phyloP scores from a whole-genome alignment of 1,139 yeast genomes.

The Pichiaceae sp. region DNA sequence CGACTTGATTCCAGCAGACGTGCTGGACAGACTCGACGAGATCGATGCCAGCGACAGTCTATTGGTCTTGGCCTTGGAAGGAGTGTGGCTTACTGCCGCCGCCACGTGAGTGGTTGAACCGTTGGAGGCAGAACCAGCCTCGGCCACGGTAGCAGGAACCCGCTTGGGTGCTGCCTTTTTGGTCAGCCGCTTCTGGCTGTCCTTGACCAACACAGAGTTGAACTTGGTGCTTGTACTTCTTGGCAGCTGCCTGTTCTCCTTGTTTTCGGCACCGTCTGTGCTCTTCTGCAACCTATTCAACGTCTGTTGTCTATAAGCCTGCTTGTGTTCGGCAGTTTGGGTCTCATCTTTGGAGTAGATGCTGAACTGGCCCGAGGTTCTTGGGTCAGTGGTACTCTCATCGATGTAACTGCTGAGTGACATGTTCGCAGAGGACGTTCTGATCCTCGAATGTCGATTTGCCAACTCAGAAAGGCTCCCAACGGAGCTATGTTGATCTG shows the following conservation, averaged over 20 bases:
- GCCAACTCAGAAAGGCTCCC: too few relatives aligned
- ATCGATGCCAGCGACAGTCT: slow-evolving; percentile 2
- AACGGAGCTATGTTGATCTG: too few relatives aligned
- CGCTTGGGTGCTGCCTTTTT: background rate
- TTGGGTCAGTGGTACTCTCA: background rate
- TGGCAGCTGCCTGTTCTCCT: background rate
- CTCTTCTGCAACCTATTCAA: background rate
- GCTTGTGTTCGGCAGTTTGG: background rate
- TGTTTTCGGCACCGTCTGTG: background rate
- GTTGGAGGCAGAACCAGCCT: background rate
- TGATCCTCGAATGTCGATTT: background rate
- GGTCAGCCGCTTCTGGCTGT: background rate
- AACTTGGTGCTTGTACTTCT: background rate
- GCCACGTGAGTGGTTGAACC: background rate
- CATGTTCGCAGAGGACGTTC: slow-evolving; percentile 1
- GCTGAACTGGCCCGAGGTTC: background rate
- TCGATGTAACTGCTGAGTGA: slow-evolving; percentile 2
- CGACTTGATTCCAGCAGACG: slow-evolving; percentile 2
- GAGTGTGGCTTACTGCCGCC: background rate
- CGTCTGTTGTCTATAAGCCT: slow-evolving; percentile 1
- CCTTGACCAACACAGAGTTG: background rate
- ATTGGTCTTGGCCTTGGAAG: background rate
- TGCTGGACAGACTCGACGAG: slow-evolving; percentile 2
- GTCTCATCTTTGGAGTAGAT: slow-evolving; percentile 1
- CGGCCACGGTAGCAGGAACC: background rate